Base-by-base conservation (phyloP, 768 basidiomycete genomes). In the Mycena chlorophos region DNA sequence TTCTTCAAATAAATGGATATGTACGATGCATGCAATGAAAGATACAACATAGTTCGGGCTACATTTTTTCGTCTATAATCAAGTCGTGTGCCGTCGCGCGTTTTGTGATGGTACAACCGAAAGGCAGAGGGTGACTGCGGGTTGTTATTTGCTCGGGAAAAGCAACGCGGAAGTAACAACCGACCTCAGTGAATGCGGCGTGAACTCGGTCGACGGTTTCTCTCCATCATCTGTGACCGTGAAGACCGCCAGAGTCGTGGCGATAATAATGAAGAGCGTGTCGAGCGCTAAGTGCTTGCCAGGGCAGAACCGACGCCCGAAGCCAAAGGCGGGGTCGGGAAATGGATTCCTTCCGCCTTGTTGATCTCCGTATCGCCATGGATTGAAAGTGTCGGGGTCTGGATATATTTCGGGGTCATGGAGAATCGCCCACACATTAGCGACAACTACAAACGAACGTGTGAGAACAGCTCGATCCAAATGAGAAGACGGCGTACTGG, bases 241-340 rank as follows among this genome's bases (percentile, higher is more conserved):
- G 62, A 72, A 80, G 3, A 73, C 70, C 2, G 73, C 53, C 19
- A 81, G 62, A 17, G 78, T 63, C 2, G 73, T 75, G 19, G 75
- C 73, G 6, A 77, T 65, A 5, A 73, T 65, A 23, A 79, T 74
- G 74, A 75, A 80, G 22, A 80, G 49, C 5, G 73, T 71, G 60
- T 76, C 75, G 40, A 72, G 67, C 26, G 77, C 80, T 5, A 81
- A 63, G 65, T 69, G 72, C 27, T 72, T 69, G 10, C 79, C 78
- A 3, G 78, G 78, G 61, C 79, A 81, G 58, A 73, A 34, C 75
- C 74, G 67, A 56, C 73, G 64, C 30, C 75, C 75, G 55, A 75
- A 78, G 14, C 76, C 76, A 48, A 78, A 78, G 12, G 73, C 72
- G 37, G 67, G 66, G 45, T 68, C 68, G 22, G 74, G 75, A 29